A percentile compares a stretch with the other conserved stretches of the same genome.
These are phyloP conservation scores for Lentinus polychrous DNA, from an alignment of 1,284 basidiomycete genomes.

Conservation along the genomic window DNA sequence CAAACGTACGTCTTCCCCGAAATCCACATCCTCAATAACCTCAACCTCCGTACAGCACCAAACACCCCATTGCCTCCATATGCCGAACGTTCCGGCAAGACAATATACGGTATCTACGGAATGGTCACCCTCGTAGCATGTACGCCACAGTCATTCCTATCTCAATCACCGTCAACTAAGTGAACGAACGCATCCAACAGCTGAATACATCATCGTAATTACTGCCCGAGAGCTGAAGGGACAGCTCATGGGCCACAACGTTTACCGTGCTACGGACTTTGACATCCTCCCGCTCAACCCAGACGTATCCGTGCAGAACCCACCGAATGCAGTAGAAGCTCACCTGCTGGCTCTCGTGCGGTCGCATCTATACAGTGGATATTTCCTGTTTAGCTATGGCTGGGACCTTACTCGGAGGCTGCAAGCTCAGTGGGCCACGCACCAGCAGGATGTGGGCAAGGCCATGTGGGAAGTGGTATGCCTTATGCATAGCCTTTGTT, in stretches of 20 bases:
- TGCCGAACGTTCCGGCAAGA: conserved; percentile 52
- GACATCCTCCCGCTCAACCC: conserved; percentile 84
- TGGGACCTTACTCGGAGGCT: conserved; percentile 88
- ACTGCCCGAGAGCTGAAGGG: conserved; percentile 80
- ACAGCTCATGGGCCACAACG: conserved; percentile 75
- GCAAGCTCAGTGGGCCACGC: conserved; percentile 72
- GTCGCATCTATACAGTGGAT: conserved; percentile 75
- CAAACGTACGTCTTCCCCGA: conserved; percentile 41
- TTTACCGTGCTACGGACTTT: conserved; percentile 90
- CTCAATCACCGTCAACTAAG: conserved; percentile 2
- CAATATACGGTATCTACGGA: conserved; percentile 81
- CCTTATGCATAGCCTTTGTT: conserved; percentile 6
- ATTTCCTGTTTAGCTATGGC: conserved; percentile 87
- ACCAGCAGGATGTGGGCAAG: conserved; percentile 43
- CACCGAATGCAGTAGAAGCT: conserved; percentile 81
- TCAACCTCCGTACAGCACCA: conserved; percentile 34
- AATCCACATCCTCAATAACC: conserved; percentile 8
- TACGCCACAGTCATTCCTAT: conserved; percentile 33
- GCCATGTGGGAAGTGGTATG: conserved; percentile 69
- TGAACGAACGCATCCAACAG: conserved; percentile 33
- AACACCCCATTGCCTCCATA: conserved; percentile 45
- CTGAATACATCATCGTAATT: conserved; percentile 90
- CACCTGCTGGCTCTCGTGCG: conserved; percentile 84
- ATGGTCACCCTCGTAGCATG: conserved; percentile 82
- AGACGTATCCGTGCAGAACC: conserved; percentile 54